phyloP scores from a whole-genome alignment of 768 basidiomycete species.

The Termitomyces sp. region DNA sequence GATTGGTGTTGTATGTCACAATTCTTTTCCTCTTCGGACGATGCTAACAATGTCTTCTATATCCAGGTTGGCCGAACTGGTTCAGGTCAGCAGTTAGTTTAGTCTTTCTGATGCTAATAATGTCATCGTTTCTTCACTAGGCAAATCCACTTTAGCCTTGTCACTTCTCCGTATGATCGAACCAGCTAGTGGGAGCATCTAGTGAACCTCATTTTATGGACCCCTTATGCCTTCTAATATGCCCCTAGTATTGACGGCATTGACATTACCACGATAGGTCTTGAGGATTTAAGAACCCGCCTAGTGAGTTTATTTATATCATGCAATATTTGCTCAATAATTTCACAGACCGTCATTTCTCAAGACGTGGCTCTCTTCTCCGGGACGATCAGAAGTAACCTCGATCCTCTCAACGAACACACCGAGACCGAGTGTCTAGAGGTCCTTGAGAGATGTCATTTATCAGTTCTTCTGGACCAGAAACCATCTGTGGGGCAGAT shows the following conservation, averaged over 20 bases:
- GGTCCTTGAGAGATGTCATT: conserved; percentile 60
- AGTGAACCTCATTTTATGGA: conserved; percentile 30
- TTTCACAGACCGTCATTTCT: conserved; percentile 57
- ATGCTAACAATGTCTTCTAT: not conserved
- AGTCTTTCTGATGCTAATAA: not conserved
- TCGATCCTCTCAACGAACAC: conserved; percentile 61
- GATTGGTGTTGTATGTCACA: conserved; percentile 52
- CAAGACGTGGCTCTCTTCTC: conserved; percentile 74
- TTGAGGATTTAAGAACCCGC: conserved; percentile 61
- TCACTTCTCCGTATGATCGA: conserved; percentile 62
- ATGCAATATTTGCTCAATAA: not conserved
- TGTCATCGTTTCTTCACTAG: conserved; percentile 17
- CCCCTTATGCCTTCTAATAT: not conserved
- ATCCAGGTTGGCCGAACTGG: conserved; percentile 61
- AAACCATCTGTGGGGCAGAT: conserved; percentile 24
- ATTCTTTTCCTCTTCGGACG: not conserved
- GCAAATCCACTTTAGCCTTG: conserved; percentile 54
- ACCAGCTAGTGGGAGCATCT: conserved; percentile 46
- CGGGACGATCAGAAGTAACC: conserved; percentile 66
- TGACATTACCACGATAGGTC: conserved; percentile 59
- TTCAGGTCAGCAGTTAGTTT: conserved; percentile 34
- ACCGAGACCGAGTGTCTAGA: conserved; percentile 58
- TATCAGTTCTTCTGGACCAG: conserved; percentile 38
- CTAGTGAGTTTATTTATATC: conserved; percentile 32
- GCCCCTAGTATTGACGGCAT: conserved; percentile 55